Evolutionary conservation across 1,284 basidiomycete species (phyloP).

Genomic region (Pseudozyma flocculosa): DNA sequence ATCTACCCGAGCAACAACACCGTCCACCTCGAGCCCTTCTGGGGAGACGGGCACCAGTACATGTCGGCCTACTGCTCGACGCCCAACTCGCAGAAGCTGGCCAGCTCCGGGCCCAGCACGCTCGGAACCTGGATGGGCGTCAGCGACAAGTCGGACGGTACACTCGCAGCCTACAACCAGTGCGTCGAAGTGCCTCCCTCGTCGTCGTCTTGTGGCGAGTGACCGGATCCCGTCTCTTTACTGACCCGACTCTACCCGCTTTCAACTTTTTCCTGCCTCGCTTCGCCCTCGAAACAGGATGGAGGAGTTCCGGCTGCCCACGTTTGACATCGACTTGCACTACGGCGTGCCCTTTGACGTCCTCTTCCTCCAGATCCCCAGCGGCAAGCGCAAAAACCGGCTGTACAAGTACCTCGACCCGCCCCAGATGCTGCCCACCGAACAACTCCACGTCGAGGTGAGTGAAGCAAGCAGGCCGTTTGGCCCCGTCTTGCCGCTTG

Average conservation of each 20-base stretch:
- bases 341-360: neutral
- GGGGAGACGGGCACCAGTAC: neutral
- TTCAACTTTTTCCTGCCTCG: no score
- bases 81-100: neutral
- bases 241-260: neutral
- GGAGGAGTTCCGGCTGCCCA: neutral
- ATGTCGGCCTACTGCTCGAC: neutral
- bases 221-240: neutral
- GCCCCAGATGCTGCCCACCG: constrained; percentile 51
- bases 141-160: neutral
- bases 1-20: constrained; percentile 29
- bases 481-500: no score
- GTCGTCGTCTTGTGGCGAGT: neutral
- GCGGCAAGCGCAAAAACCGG: neutral
- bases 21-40: constrained; percentile 37
- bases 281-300: neutral
- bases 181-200: neutral
- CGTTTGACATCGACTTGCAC: neutral
- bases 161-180: neutral
- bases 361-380: neutral
- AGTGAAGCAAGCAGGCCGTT: no score
- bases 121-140: neutral
- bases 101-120: neutral
- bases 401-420: constrained; percentile 49
- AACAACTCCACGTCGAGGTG: constrained; percentile 31